Percentiles rank a stretch among this genome's conserved stretches.
Conservation (phyloP, 225 moss, liverwort and hornwort species). For the Antitrichia curtipendula region DNA sequence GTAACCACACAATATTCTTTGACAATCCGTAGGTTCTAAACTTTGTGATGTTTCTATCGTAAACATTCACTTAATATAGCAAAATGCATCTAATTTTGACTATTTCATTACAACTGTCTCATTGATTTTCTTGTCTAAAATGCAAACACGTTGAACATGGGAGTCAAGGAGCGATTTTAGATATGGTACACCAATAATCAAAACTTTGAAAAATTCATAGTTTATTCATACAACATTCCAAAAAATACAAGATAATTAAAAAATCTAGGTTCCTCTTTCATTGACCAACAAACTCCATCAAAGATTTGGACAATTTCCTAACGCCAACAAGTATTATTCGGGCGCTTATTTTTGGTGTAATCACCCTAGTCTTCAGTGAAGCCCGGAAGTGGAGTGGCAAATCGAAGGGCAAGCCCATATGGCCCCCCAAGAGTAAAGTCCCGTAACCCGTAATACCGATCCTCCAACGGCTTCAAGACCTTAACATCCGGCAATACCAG, state of each 20-base stretch:
- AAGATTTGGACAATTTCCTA: not conserved
- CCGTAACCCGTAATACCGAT: slow-evolving; percentile 47
- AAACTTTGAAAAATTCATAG: too few species aligned
- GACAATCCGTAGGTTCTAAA: too few species aligned
- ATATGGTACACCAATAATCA: not conserved
- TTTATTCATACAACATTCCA: too few species aligned
- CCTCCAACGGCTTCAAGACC: slow-evolving; percentile 39
- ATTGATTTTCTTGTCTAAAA: not conserved
- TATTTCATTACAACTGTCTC: fast-evolving
- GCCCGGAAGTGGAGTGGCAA: slow-evolving; percentile 43
- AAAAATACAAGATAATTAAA: not conserved
- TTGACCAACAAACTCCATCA: not conserved
- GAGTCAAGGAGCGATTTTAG: fast-evolving
- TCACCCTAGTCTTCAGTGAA: slow-evolving; percentile 2
- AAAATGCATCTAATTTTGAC: not conserved
- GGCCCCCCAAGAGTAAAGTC: slow-evolving; percentile 67
- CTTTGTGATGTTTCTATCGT: too few species aligned
- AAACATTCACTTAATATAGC: not conserved
- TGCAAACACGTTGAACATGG: too few species aligned
- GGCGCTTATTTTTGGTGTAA: not conserved
- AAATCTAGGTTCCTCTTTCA: not conserved
- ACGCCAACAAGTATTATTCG: fast-evolving
- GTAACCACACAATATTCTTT: too few species aligned
- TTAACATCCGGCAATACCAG: slow-evolving; percentile 12
- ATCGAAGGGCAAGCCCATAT: slow-evolving; percentile 47